Base-by-base conservation (phyloP, 352 stramenopile species). In the Globisporangium cystogenes region DNA sequence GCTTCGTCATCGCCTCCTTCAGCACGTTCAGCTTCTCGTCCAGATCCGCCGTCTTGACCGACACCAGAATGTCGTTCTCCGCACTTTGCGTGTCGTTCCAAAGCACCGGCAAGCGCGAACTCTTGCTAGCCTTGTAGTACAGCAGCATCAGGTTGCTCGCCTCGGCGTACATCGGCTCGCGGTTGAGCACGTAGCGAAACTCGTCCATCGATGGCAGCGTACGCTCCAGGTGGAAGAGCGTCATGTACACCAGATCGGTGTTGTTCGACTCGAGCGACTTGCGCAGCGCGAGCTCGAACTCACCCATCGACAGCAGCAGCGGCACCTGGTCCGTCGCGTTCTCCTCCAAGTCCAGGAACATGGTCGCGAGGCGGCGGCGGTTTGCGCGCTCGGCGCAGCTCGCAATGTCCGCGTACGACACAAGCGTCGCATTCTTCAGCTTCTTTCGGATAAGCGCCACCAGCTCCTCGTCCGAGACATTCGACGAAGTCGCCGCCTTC, bases 201-300 rank as follows among this genome's bases (percentile, higher is more conserved):
- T 93, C 77, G 42, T 93, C 82, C 74, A 86, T 86, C 4, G 75
- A 83, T 31, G 82, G 82, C 46, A 93, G 62, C 7, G 79, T 87
- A 21, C 82, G 77, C 51, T 93, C 82, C 46, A 96, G 49, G 55
- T 95, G 82, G 64, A 96, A 92, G 7, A 97, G 67, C 39, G 83
- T 85, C 71, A 94, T 90, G 57, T 93, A 96, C 24, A 96, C 75
- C 29, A 97, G 68, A 49, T 97, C 87, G 8, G 80, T 88, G 53
- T 96, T 90, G 64, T 90, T 93, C 18, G 83, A 93, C 53, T 89
- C 77, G 40, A 96, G 70, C 33, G 89, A 86, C 58, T 96, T 96
- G 57, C 82, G 77, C 57, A 97, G 66, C 27, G 87, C 89, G 31
- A 96, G 70, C 55, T 96, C 87, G 49, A 94, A 93, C 53, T 97